Evolutionary conservation across 129 eudicot genomes (phyloP), one percentile per base, ranked within the genome.

Genomic region (sunflower (Helianthus annuus)): DNA sequence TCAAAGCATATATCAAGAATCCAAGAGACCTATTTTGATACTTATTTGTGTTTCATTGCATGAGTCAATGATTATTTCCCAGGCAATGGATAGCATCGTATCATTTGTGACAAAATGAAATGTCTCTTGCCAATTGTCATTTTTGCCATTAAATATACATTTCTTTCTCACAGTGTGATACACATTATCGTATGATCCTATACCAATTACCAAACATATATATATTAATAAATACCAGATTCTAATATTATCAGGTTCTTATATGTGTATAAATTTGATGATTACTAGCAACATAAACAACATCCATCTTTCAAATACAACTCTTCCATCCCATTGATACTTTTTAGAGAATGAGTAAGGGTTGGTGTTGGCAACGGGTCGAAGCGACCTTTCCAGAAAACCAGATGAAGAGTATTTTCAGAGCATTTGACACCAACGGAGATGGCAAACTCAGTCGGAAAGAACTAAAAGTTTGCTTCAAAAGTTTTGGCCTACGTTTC

Each of bases 401-500:
- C 46, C 73, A 82, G 72, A 6, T 74, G 59, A 75, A 52, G 38
- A 16, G 56, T 17, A 12, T 74, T 17, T 66, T 83, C 42, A 83
- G 36, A 61, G 27, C 51, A 19, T 72, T 64, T 42, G 83, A 83
- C 58, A 54, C 65, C 39, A 75, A 83, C 32, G 74, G 81, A 17
- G 87, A 83, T 52, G 83, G 83, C n/a, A 61, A 65, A 44, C 52
- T 83, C 56, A 70, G 79, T 55, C 65, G 75, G 56, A 75, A 78
- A 38, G 83, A 83, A 53, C 11, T 83, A 62, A 83, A 83, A 65
- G 68, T 45, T 12, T 83, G 81, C 8, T 83, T 83, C 49, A 77
- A 71, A 42, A 52, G 65, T 19, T 19, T 83, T 38, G 81, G 87
- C 42, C 13, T 76, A 56, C 55, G 49, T 22, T 46, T 66, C 11